phyloP scores from a whole-genome alignment of 2,329 filamentous ascomycete species.

The Alternaria sp. region DNA sequence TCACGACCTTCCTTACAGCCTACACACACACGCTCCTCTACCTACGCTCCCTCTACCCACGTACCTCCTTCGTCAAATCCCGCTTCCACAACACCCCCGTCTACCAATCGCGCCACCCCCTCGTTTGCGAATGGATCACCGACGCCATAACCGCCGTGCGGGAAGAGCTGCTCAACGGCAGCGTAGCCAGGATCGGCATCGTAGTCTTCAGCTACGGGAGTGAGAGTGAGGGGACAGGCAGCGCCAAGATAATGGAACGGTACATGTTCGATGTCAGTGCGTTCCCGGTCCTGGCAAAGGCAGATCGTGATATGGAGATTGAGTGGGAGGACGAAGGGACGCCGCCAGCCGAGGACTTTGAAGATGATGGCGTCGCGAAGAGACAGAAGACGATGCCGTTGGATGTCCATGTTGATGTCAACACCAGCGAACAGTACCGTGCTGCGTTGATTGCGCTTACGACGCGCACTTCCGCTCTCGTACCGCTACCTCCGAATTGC shows the following conservation, averaged over 20 bases:
- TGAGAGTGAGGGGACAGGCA: slow-evolving; percentile 19
- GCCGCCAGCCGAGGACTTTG: slow-evolving; percentile 20
- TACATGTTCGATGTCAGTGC: slow-evolving; percentile 68
- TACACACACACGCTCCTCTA: slow-evolving; percentile 87
- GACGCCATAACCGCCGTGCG: slow-evolving; percentile 79
- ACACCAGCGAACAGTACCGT: slow-evolving; percentile 77
- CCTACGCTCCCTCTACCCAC: slow-evolving; percentile 81
- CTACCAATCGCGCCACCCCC: slow-evolving; percentile 84
- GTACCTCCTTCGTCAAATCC: slow-evolving; percentile 76
- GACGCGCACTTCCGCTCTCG: slow-evolving; percentile 66
- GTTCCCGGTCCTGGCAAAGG: slow-evolving; percentile 60
- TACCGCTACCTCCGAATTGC: slow-evolving; percentile 68
- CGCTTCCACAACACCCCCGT: slow-evolving; percentile 85
- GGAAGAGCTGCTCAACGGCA: slow-evolving; percentile 69
- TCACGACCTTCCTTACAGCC: slow-evolving; percentile 81
- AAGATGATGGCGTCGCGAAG: slow-evolving; percentile 13
- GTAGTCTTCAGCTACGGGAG: slow-evolving; percentile 61
- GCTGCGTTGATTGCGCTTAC: slow-evolving; percentile 71
- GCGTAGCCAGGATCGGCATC: slow-evolving; percentile 63
- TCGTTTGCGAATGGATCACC: slow-evolving; percentile 84
- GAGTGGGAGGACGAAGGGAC: slow-evolving; percentile 46
- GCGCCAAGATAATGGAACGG: slow-evolving; percentile 64
- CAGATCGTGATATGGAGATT: slow-evolving; percentile 62
- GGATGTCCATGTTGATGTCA: slow-evolving; percentile 49
- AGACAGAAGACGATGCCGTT: slow-evolving; percentile 24